Evolutionary conservation across 2,329 filamentous ascomycete genomes (phyloP), one percentile per base, ranked within the genome.

Genomic region (Plenodomus lindquistii): DNA sequence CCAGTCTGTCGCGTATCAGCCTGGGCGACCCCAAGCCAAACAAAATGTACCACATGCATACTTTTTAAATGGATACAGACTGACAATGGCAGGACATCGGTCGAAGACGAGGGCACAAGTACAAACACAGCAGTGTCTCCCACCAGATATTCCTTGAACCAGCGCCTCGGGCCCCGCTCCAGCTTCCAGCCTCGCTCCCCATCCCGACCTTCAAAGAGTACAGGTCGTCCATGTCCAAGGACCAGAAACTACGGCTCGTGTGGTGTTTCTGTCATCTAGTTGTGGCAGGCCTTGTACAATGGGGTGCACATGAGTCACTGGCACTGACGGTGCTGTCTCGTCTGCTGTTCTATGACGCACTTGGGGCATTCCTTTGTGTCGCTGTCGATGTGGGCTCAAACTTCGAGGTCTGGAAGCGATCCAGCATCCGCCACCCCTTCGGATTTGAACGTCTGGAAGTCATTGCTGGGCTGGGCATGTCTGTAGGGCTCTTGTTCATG

Each of bases 91-190:
- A 95, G 87, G 93, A 91, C 62, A 85, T 97, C 55, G 92, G 92
- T 55, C 90, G 96, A 73, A 85, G 94, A 58, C 87, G 93, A 52
- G 94, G 94, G 54, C 94, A 99, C 77, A 91, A 94, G 71, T 99
- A 99, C 81, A 96, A 97, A 70, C 93, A 97, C 77, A 95, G 89
- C 71, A 96, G 90, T 70, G 88, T 99, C 48, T 96, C 90, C 17
- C 92, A 97, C 70, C 92, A 97, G 73, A 95, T 97, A 73, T 96
- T 97, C 73, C 89, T 95, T 62, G 91, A 97, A 70, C 94, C 94
- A 6, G 88, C 91, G 0, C 88, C 85, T 4, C 84, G 92, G 44
- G 88, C 92, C 1, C 93, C 94, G 3, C 83, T 96, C 19, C 88
- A 93, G 31, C 83, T 99, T 0, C 94, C 94, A 1, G 91, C 92